These are phyloP conservation scores for Rubus idaeus DNA, from an alignment of 306 rosid species.

Conservation along the genomic window DNA sequence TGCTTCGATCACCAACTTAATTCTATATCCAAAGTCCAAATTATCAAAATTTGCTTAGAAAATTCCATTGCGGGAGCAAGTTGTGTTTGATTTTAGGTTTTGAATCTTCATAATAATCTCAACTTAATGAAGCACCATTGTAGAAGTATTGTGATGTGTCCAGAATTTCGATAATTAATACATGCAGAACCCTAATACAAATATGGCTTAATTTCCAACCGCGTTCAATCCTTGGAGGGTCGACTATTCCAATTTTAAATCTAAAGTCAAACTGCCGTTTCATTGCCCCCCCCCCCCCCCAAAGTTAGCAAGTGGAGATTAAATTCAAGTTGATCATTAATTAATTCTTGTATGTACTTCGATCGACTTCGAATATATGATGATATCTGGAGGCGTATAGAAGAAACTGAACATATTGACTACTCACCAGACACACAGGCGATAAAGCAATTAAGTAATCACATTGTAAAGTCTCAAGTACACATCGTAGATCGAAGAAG, in stretches of 20 bases:
- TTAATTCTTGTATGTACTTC: not conserved
- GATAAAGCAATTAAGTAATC: not conserved
- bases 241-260: not conserved
- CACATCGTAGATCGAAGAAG: not conserved
- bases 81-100: not conserved
- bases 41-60: not conserved
- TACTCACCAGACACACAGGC: not conserved
- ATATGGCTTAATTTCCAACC: not conserved
- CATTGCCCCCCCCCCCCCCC: not conserved
- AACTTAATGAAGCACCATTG: not conserved
- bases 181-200: not conserved
- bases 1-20: not conserved
- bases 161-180: not conserved
- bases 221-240: not conserved
- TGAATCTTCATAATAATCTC: not conserved
- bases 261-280: not conserved
- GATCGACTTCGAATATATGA: too few relatives aligned
- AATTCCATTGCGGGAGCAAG: not conserved
- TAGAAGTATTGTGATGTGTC: not conserved
- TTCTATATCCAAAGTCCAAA: not conserved
- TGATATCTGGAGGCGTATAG: too few relatives aligned
- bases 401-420: not conserved
- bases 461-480: not conserved
- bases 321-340: not conserved
- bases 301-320: not conserved